Percentiles rank a stretch among this genome's conserved stretches.
Evolutionary conservation across 805 yeast genomes (phyloP).

Genomic region (Sugiyamaella qingdaonensis): DNA sequence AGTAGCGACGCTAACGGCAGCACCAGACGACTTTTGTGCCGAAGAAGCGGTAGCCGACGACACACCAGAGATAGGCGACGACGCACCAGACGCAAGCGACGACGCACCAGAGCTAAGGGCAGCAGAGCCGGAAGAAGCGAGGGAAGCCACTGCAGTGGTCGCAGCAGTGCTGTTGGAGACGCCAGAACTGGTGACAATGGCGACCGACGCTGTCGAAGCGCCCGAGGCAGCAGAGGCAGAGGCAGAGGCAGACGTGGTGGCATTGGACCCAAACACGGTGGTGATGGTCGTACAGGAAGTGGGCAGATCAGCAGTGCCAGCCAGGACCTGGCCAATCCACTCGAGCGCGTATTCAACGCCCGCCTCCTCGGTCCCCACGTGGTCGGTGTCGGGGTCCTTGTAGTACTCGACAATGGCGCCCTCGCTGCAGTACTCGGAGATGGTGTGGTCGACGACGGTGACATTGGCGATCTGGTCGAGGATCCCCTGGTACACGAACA

Average conservation of each 20-base stretch:
- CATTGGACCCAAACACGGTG: background rate
- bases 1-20: background rate
- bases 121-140: background rate
- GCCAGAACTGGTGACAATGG: slow-evolving; percentile 7
- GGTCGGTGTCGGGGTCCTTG: slow-evolving; percentile 14
- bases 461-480: slow-evolving; percentile 23
- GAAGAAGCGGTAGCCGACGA: background rate
- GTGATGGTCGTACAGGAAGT: background rate
- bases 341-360: slow-evolving; percentile 15
- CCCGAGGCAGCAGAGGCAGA: slow-evolving; percentile 14
- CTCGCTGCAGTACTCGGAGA: slow-evolving; percentile 16
- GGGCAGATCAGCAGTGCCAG: slow-evolving; percentile 1
- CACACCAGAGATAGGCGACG: background rate
- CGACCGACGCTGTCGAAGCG: background rate
- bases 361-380: slow-evolving; percentile 11
- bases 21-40: too few relatives aligned
- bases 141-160: slow-evolving; percentile 1
- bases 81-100: background rate
- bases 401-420: slow-evolving; percentile 18
- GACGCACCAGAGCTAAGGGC: background rate
- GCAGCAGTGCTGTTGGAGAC: slow-evolving; percentile 6
- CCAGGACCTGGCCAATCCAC: slow-evolving; percentile 13
- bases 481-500: slow-evolving; percentile 25
- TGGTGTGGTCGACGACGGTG: slow-evolving; percentile 17
- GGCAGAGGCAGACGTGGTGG: slow-evolving; percentile 9